These are phyloP conservation scores for Adansonia rubrostipa DNA, from an alignment of 441 rosid species.

Conservation along the genomic window DNA sequence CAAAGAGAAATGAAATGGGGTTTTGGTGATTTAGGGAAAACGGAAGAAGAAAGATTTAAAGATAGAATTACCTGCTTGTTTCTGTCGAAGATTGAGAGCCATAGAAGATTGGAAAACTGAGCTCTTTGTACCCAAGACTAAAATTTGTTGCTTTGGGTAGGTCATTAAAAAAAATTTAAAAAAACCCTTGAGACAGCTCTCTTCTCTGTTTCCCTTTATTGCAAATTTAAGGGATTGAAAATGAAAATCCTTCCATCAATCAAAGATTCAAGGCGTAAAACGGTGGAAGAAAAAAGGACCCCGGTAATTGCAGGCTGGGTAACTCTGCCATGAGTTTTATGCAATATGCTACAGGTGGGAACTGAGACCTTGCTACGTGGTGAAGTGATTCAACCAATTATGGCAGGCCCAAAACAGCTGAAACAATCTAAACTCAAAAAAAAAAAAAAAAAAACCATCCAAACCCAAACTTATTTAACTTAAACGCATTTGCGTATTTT, in stretches of 20 bases:
- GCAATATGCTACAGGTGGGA: not conserved
- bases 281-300: not conserved
- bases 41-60: not conserved
- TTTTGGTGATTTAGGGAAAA: not conserved
- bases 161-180: not conserved
- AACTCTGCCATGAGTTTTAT: slow-evolving; percentile 12
- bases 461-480: too few relatives aligned
- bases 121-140: not conserved
- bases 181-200: not conserved
- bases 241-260: not conserved
- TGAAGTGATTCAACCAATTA: not conserved
- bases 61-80: slow-evolving; percentile 66
- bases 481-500: too few relatives aligned
- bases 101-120: slow-evolving; percentile 39
- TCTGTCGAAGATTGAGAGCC: slow-evolving; percentile 96
- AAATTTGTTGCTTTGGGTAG: not conserved
- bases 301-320: not conserved
- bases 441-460: too few relatives aligned
- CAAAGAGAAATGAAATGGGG: not conserved
- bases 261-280: not conserved
- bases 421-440: too few relatives aligned
- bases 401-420: too few relatives aligned
- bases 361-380: not conserved
- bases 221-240: not conserved
- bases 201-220: not conserved